Evolutionary conservation across 2,329 filamentous ascomycete species (phyloP).

Genomic region (Calycina herbarum): DNA sequence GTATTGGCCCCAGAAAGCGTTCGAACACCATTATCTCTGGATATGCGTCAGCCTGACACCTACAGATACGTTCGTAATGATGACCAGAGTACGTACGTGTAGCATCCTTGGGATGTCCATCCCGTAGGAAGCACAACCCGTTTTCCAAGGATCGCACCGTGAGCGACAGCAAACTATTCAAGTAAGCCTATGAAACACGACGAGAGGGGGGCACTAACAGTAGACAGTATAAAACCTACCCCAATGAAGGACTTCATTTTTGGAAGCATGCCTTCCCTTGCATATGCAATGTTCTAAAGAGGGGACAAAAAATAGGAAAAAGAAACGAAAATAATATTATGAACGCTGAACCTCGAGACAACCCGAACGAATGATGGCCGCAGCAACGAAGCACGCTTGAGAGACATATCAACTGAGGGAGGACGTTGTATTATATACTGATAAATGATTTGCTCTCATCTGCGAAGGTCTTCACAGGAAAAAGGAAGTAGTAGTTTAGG

Average conservation of each 20-base stretch:
- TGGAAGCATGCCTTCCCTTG: slow-evolving; percentile 7
- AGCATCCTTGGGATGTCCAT: slow-evolving; percentile 34
- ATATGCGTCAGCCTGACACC: slow-evolving; percentile 7
- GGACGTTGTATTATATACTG: slow-evolving; percentile 1
- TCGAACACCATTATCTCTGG: slow-evolving; percentile 24
- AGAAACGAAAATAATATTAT: slow-evolving; percentile 7
- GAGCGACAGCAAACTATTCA: background rate
- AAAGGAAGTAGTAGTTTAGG: slow-evolving; percentile 1
- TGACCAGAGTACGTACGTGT: slow-evolving; percentile 20
- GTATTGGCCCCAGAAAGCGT: slow-evolving; percentile 28
- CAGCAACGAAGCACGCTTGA: background rate
- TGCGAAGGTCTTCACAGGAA: background rate
- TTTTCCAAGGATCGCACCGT: slow-evolving; percentile 11
- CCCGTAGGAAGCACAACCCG: slow-evolving; percentile 20
- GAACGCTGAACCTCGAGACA: background rate
- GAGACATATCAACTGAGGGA: background rate
- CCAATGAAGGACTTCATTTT: slow-evolving; percentile 7
- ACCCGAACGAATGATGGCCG: slow-evolving; percentile 10
- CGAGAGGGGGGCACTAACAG: slow-evolving; percentile 9
- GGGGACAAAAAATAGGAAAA: background rate
- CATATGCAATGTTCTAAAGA: background rate
- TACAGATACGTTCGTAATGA: background rate
- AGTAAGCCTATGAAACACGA: background rate
- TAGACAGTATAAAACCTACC: slow-evolving; percentile 6
- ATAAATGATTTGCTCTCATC: background rate